Conservation (phyloP, 1,284 basidiomycete species). For the Porodaedalea pini region DNA sequence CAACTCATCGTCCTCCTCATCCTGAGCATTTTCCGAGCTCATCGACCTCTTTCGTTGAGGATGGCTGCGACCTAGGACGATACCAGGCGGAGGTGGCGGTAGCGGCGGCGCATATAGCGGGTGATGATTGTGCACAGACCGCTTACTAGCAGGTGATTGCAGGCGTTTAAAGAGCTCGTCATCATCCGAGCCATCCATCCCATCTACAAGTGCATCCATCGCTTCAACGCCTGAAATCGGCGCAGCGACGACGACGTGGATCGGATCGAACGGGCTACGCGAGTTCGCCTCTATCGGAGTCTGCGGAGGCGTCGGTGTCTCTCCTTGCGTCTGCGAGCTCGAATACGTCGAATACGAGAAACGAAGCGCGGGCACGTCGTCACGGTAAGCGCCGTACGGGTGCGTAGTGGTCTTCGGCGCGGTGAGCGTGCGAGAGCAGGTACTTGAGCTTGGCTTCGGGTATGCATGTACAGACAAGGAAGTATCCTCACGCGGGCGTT, state of each 20-base stretch:
- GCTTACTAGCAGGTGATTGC: slow-evolving; percentile 32
- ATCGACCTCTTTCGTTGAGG: slow-evolving; percentile 3
- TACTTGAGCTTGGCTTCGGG: not conserved
- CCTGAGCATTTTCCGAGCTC: slow-evolving; percentile 5
- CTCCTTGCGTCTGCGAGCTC: slow-evolving; percentile 16
- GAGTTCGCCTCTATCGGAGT: slow-evolving; percentile 35
- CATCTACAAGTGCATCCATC: slow-evolving; percentile 82
- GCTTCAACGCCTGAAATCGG: slow-evolving; percentile 74
- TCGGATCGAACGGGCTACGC: slow-evolving; percentile 27
- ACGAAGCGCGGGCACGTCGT: slow-evolving; percentile 19
- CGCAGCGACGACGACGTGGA: slow-evolving; percentile 70
- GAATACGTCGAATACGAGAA: slow-evolving; percentile 19
- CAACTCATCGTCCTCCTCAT: slow-evolving; percentile 4
- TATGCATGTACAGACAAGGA: not conserved
- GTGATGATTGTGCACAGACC: slow-evolving; percentile 46
- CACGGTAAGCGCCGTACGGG: slow-evolving; percentile 14
- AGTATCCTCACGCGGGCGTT: not conserved
- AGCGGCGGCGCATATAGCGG: slow-evolving; percentile 76
- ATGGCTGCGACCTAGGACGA: slow-evolving; percentile 58
- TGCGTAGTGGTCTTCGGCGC: slow-evolving; percentile 3
- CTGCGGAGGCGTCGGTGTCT: slow-evolving; percentile 24
- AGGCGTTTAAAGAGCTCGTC: slow-evolving; percentile 46
- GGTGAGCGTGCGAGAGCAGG: slow-evolving; percentile 1
- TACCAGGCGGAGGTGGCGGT: slow-evolving; percentile 73
- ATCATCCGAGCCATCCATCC: slow-evolving; percentile 63